Base-by-base conservation (phyloP, 83 land plant species). In the Picea abies region DNA sequence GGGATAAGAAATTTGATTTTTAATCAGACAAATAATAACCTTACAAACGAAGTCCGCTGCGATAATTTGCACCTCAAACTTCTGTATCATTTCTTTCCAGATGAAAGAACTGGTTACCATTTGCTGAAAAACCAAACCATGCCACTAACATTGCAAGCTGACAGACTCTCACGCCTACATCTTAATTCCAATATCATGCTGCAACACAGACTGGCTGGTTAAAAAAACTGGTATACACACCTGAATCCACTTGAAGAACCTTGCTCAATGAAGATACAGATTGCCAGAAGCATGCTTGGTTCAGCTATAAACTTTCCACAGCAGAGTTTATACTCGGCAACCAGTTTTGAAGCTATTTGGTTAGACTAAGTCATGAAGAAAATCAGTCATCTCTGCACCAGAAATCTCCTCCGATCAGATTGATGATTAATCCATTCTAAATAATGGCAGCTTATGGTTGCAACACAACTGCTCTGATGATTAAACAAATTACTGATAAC, bases 261-360 rank as follows among this genome's bases (percentile, higher is more conserved):
- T 14, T 56, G 60, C n/a, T 35, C 7, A 19, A 71, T 37, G 2
- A 37, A 56, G 3, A 56, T 56, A 56, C 41, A 70, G 11, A 70
- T 37, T 37, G 22, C 75, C 47, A 16, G n/a, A 37, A 41, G 22
- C n/a, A 70, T 70, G 75, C 47, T 70, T 70, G 11, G 37, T 37
- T 70, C 22, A 16, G n/a, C 32, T 35, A 47, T 70, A 19, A 37
- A 16, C 10, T 70, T 71, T 71, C 76, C 37, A 16, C 76, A 0
- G n/a, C 10, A 8, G 8, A 71, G 5, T 20, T 37, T 71, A 19
- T 14, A 14, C 60, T 56, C 10, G 6, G 20, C 76, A 71, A 0
- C 47, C 49, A 71, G 10, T 71, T 71, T 56, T 56, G 23, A 71
- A 44, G 49, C 47, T 71, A 20, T 71, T 71, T 56, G 76, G n/a